These are phyloP conservation scores for Leccinum obscurum DNA, from an alignment of 768 basidiomycete species.

Conservation along the genomic window DNA sequence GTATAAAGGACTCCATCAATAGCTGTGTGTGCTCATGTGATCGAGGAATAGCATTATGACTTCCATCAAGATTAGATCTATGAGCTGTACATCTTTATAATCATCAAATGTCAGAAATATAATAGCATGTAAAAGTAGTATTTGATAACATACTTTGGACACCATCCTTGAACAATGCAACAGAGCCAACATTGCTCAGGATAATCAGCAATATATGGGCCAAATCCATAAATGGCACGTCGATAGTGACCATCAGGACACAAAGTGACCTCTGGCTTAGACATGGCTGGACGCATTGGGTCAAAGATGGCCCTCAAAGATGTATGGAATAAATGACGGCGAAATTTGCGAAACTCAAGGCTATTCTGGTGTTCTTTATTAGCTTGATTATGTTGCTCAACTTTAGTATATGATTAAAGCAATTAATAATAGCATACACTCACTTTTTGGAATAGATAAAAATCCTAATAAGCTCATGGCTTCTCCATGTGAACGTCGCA, in stretches of 20 bases:
- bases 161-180: slow-evolving; percentile 6
- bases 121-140: neutral
- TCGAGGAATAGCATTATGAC: neutral
- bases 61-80: neutral
- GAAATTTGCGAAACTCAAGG: neutral
- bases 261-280: neutral
- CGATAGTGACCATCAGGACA: slow-evolving; percentile 24
- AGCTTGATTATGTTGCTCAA: neutral
- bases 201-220: slow-evolving; percentile 43
- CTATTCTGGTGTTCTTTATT: neutral
- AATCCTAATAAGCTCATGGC: neutral
- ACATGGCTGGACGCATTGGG: neutral
- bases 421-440: neutral
- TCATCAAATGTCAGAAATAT: neutral
- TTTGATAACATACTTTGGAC: neutral
- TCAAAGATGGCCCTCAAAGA: neutral
- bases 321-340: neutral
- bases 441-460: neutral
- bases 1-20: neutral
- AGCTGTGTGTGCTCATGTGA: neutral
- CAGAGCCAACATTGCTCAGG: slow-evolving; percentile 35
- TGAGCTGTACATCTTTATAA: neutral
- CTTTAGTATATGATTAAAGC: no score
- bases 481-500: neutral
- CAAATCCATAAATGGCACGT: slow-evolving; percentile 29